These are phyloP conservation scores for Trichoderma atrobrunneum DNA, from an alignment of 2,329 filamentous ascomycete species.

Conservation along the genomic window DNA sequence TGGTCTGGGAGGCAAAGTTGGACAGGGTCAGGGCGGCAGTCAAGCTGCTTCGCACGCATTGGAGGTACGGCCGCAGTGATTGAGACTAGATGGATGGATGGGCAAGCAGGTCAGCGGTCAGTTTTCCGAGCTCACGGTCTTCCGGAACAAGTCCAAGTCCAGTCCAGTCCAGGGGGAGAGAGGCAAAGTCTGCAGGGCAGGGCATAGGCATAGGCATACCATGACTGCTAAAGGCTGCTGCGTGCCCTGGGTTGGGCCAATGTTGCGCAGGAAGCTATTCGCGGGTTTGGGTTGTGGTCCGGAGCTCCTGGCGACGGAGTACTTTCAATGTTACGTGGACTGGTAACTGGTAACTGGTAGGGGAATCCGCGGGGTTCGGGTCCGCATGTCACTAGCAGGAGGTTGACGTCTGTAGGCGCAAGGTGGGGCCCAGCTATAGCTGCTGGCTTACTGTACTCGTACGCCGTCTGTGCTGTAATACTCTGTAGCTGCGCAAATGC, in stretches of 20 bases:
- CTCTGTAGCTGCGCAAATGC: not conserved
- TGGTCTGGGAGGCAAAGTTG: slow-evolving; percentile 96
- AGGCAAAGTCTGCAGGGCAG: not conserved
- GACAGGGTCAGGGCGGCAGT: slow-evolving; percentile 84
- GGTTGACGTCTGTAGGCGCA: slow-evolving; percentile 14
- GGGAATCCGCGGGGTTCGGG: slow-evolving; percentile 15
- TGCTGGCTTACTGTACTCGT: not conserved
- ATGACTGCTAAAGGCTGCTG: slow-evolving; percentile 17
- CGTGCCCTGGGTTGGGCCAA: slow-evolving; percentile 6
- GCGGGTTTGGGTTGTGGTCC: slow-evolving; percentile 6
- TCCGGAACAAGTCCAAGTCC: not conserved
- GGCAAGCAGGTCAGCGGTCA: slow-evolving; percentile 9
- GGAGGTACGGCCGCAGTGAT: slow-evolving; percentile 93
- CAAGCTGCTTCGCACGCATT: slow-evolving; percentile 91
- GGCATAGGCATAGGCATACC: not conserved
- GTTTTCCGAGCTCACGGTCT: not conserved
- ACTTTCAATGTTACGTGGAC: not conserved
- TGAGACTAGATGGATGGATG: slow-evolving; percentile 62
- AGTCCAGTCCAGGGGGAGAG: not conserved
- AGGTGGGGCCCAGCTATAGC: slow-evolving; percentile 11
- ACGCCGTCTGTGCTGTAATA: too few relatives aligned
- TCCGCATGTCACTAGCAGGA: slow-evolving; percentile 8
- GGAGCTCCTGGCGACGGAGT: not conserved
- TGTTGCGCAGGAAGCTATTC: slow-evolving; percentile 10
- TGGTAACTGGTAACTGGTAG: not conserved